Conservation (phyloP, 257 asterid genomes). For the Asclepias syriaca region DNA sequence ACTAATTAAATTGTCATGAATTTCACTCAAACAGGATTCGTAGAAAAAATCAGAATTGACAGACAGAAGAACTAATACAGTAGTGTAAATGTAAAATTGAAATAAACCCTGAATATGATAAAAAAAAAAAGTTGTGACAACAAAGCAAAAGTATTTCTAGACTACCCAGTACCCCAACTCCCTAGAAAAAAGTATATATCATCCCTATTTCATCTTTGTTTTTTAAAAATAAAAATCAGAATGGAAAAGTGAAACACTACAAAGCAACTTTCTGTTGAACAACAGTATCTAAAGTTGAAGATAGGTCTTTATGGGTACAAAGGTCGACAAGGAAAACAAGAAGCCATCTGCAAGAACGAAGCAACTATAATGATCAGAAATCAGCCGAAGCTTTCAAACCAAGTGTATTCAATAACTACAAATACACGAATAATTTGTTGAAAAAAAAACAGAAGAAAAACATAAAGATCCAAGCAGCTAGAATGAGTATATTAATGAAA, state of each 20-base stretch:
- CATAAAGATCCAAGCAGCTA: too few relatives aligned
- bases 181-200: background rate
- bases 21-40: background rate
- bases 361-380: background rate
- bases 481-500: too few relatives aligned
- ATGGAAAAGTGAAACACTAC: background rate
- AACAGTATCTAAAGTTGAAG: background rate
- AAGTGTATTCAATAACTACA: too few relatives aligned
- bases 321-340: background rate
- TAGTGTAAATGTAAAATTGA: background rate
- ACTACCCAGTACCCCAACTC: background rate
- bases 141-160: background rate
- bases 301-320: background rate
- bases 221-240: background rate
- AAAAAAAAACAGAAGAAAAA: too few relatives aligned
- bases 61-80: background rate
- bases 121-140: background rate
- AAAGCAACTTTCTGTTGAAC: conserved; percentile 3
- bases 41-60: background rate
- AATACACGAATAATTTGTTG: too few relatives aligned
- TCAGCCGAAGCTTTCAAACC: too few relatives aligned
- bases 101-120: background rate
- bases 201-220: background rate
- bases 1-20: too few relatives aligned
- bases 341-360: conserved; percentile 3